Evolutionary conservation across 495 filamentous ascomycete species (phyloP).

Genomic region (Neurospora hispaniola): DNA sequence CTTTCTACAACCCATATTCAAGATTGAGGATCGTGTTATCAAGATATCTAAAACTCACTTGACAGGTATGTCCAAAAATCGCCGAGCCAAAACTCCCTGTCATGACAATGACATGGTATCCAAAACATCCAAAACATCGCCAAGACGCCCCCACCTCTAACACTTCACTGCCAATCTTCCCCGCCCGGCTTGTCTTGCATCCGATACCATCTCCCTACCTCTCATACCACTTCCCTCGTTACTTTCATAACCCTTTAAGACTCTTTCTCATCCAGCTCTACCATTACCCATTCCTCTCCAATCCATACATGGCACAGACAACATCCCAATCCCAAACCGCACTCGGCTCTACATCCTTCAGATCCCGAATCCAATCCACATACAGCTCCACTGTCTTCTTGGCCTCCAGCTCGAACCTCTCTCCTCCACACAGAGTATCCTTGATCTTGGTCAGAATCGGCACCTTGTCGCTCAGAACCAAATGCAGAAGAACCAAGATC

Average conservation of each 20-base stretch:
- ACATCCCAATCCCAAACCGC: slow-evolving; percentile 45
- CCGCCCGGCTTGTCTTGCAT: neutral
- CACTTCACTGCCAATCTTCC: neutral
- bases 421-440: slow-evolving; percentile 31
- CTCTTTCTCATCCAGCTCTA: neutral
- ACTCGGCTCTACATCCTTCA: slow-evolving; percentile 37
- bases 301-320: slow-evolving; percentile 31
- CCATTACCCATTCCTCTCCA: slow-evolving; percentile 16
- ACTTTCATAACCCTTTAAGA: neutral
- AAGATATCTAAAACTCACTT: neutral
- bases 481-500: slow-evolving; percentile 43
- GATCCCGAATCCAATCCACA: slow-evolving; percentile 45
- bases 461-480: slow-evolving; percentile 33
- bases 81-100: neutral
- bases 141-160: neutral
- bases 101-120: neutral
- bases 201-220: neutral
- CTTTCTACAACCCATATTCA: neutral
- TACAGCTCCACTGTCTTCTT: slow-evolving; percentile 37
- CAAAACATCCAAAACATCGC: neutral
- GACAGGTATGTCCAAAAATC: neutral
- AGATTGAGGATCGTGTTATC: neutral
- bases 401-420: slow-evolving; percentile 36
- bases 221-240: neutral
- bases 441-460: slow-evolving; percentile 37